Conservation (phyloP, 2,329 filamentous ascomycete genomes). For the Xylaria sp. region DNA sequence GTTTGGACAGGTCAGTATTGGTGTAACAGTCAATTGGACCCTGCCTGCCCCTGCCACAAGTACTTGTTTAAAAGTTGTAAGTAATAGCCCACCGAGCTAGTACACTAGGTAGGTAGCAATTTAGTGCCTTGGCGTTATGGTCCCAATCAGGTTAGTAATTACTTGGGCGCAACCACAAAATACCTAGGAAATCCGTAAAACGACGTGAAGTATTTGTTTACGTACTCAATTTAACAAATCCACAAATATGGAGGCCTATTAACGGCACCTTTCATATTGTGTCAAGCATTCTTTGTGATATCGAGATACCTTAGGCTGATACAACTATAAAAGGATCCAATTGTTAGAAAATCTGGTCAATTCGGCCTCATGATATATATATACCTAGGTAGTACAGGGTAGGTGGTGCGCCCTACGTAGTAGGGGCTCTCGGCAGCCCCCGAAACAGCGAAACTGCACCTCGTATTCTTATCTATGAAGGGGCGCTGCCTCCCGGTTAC, state of each 20-base stretch:
- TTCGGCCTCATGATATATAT: neutral
- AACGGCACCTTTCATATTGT: too few relatives aligned
- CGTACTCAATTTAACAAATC: neutral
- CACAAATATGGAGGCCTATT: neutral
- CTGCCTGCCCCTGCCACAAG: slow-evolving; percentile 3
- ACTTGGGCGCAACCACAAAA: neutral
- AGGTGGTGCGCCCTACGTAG: too few relatives aligned
- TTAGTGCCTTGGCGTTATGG: neutral
- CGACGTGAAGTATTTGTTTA: too few relatives aligned
- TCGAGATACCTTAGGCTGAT: neutral
- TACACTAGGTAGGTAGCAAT: neutral
- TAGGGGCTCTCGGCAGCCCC: too few relatives aligned
- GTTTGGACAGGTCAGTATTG: too few relatives aligned
- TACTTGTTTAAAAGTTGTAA: neutral
- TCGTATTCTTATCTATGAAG: neutral
- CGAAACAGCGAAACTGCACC: neutral
- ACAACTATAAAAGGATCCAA: neutral
- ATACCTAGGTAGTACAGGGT: too few relatives aligned
- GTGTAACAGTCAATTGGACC: slow-evolving; percentile 9
- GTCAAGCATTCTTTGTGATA: neutral
- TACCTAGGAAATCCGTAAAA: neutral
- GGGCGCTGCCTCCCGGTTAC: neutral
- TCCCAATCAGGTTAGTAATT: neutral
- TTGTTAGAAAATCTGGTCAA: neutral
- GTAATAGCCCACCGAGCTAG: too few relatives aligned